Evolutionary conservation across 2,329 filamentous ascomycete species (phyloP), one percentile per base, ranked within the genome.

Genomic region (Penicillium glabrum): DNA sequence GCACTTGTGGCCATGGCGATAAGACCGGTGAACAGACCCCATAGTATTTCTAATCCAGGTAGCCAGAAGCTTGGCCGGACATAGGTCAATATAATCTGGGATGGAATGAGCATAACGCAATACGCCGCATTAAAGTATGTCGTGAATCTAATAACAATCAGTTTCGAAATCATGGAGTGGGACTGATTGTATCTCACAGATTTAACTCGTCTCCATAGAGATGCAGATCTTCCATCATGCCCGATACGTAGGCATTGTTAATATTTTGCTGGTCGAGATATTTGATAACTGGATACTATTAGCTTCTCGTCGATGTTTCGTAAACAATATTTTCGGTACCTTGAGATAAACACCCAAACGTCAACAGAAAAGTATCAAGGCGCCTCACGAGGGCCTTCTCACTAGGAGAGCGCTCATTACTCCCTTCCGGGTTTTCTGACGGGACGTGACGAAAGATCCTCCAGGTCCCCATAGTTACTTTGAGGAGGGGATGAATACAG

Each of bases 111-210:
- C 67, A 74, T 75, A 11, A 77, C 59, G 50, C 72, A 73, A 57
- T 77, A 77, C 1, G 71, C 72, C 19, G 72, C 69, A 53, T 75
- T 77, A 56, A 76, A 75, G 41, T 72, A 73, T 5, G 75, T 77
- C 1, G 72, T 75, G 60, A 77, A 76, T 58, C 69, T 71, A 11
- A 19, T 2, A 6, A 23, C 3, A 8, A 29, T 64, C 3, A 64
- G 56, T 19, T 4, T 11, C 6, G n/a, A n/a, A 9, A 5, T 10
- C 21, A 19, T 21, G 2, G 33, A 44, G 0, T 10, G 2, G 11
- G 14, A 26, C 16, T 11, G 16, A 5, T 2, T 7, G 5, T 5
- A 14, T 41, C 61, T 46, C 23, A 67, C 65, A 67, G 27, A 46
- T 67, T 67, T 19, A 67, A 49, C 54, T 67, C 60, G 52, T 67